Evolutionary conservation across 1,284 basidiomycete species (phyloP).

Genomic region (Calocybe gambosa): DNA sequence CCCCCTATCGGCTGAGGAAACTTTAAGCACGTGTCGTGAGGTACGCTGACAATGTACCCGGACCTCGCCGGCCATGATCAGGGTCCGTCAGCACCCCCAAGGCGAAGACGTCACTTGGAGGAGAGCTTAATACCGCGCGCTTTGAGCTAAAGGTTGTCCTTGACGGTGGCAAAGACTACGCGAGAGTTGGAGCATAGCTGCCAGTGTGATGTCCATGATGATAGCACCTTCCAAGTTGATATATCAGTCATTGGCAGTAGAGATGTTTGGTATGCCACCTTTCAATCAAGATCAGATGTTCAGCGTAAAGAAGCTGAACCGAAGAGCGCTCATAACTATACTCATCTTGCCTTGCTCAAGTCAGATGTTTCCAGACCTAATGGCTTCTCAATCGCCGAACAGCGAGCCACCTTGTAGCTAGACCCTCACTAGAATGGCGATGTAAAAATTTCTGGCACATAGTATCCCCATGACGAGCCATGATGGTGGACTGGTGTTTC

Average conservation of each 20-base stretch:
- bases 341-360: background rate
- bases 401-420: background rate
- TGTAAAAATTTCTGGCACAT: background rate
- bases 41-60: no score
- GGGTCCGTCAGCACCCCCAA: no score
- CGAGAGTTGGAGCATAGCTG: background rate
- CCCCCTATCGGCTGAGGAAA: no score
- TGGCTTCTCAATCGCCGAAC: background rate
- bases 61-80: no score
- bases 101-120: background rate
- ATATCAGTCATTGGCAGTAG: background rate
- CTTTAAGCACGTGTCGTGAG: no score
- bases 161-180: background rate
- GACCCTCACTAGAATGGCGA: background rate
- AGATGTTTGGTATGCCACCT: background rate
- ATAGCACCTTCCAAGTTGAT: no score
- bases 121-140: background rate
- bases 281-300: background rate
- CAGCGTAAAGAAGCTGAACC: background rate
- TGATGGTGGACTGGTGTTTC: conserved; percentile 8
- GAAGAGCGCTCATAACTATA: background rate
- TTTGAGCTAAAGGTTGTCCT: background rate
- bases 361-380: background rate
- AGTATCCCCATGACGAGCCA: background rate
- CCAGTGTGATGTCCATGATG: no score